Base-by-base conservation (phyloP, 2,329 filamentous ascomycete species). In the Annulohypoxylon truncatum region DNA sequence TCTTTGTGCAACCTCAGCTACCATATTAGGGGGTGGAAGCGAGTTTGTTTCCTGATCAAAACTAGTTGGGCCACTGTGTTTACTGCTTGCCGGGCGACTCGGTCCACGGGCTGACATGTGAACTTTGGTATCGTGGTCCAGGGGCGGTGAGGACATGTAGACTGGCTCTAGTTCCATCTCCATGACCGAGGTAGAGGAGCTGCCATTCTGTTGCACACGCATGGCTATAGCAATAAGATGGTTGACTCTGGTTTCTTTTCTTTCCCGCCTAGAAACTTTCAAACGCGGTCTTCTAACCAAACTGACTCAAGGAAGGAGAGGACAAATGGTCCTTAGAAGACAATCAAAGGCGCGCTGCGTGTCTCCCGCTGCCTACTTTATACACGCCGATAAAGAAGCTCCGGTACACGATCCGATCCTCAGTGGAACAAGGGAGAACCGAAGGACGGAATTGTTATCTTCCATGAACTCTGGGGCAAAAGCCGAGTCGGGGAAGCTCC, bases 1-100 rank as follows among this genome's bases (percentile, higher is more conserved):
- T 64, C 76, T 79, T 73, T 85, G 74, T n/a, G 73, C 66, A n/a
- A 68, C 67, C n/a, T 73, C 70, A 6, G 67, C 20, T 7, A 70
- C 61, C n/a, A 67, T 64, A 40, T 24, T 64, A n/a, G 74, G 69
- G 22, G 67, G 61, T n/a, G 71, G 68, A 40, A 69, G 63, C n/a
- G 57, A 13, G 40, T 47, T 57, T 42, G 31, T 59, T 18, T 56
- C 60, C 22, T 70, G 57, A 42, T 64, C 65, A 10, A 24, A 35
- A 13, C 24, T 29, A 46, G 22, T 22, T n/a, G n/a, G n/a, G 24
- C 12, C n/a, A 10, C 42, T 48, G 20, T 47, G 15, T 18, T 53
- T 58, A 6, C 28, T 44, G 51, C 35, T 56, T 18, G 47, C 9
- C 18, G 52, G 55, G 12, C 44, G 35, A 35, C 51, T 63, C 10